Conservation (phyloP, 1,139 yeast species). For the Nakaseomyces kungkrabaensis region DNA sequence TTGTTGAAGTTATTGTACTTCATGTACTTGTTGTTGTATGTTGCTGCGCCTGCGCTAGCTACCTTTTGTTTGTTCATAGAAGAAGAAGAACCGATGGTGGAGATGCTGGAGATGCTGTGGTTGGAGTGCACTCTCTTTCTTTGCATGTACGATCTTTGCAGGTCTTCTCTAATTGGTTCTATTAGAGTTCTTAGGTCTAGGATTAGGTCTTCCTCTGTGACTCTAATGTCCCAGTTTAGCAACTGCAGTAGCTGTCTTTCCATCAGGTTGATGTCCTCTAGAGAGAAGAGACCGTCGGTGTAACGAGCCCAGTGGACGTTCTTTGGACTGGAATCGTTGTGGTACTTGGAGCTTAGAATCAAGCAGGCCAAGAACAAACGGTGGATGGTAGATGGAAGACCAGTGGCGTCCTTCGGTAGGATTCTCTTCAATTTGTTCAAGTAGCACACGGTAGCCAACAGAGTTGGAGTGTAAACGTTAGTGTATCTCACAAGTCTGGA, state of each 20-base stretch:
- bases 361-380: slow-evolving; percentile 65
- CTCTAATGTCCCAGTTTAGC: slow-evolving; percentile 60
- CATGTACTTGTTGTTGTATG: background rate
- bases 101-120: slow-evolving; percentile 3
- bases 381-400: slow-evolving; percentile 68
- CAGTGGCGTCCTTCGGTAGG: slow-evolving; percentile 62
- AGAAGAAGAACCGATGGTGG: background rate
- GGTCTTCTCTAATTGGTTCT: slow-evolving; percentile 53
- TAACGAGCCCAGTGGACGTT: slow-evolving; percentile 70
- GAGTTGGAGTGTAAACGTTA: slow-evolving; percentile 66
- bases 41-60: slow-evolving; percentile 5
- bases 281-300: slow-evolving; percentile 60
- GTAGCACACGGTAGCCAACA: slow-evolving; percentile 62
- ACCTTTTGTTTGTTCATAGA: background rate
- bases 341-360: slow-evolving; percentile 61
- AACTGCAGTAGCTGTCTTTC: slow-evolving; percentile 64
- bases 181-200: slow-evolving; percentile 42
- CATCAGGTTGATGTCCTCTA: slow-evolving; percentile 67
- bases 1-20: background rate
- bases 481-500: slow-evolving; percentile 61
- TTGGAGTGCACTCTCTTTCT: slow-evolving; percentile 12
- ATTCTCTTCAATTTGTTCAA: slow-evolving; percentile 49
- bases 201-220: slow-evolving; percentile 45
- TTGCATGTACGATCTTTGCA: slow-evolving; percentile 32
- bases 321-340: slow-evolving; percentile 69